Base-by-base conservation (phyloP, 495 filamentous ascomycete species). In the Lophium mytilinum region DNA sequence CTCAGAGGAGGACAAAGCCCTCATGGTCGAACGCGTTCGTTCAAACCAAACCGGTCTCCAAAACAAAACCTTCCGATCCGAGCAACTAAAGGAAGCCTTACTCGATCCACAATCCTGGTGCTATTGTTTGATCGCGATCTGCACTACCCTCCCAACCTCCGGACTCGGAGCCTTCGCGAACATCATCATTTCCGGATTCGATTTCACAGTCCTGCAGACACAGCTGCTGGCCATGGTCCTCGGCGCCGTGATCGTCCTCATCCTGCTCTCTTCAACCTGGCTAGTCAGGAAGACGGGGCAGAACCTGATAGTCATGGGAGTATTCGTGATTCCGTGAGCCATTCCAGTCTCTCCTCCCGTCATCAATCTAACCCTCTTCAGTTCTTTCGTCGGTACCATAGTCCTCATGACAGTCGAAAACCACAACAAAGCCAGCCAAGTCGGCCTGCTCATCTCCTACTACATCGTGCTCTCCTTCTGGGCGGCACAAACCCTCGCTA, bases 221-320 rank as follows among this genome's bases (percentile, higher is more conserved):
- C n/a, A n/a, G n/a, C n/a, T n/a, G n/a, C n/a, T n/a, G n/a, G 79
- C 83, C 14, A 89, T 89, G 82, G 83, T 88, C 5, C 71, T 88
- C 1, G 84, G 85, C 5, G 80, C 78, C 37, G 86, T 85, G 56
- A 87, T 88, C 58, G 83, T 86, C 54, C 77, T 84, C 35, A 80
- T 87, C 12, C 68, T 89, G 30, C 65, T 88, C 37, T 73, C 72
- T 3, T 84, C 81, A 0, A 76, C 81, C 1, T 87, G 76, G 76
- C 64, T 88, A 1, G 84, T 85, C 3, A 84, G 82, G 65, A 80
- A 73, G 64, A 82, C 74, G 3, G 66, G 71, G 3, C 84, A 88
- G 67, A 89, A 86, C 60, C 57, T 83, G 11, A 55, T 86, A 21
- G 72, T 82, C 39, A 87, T 87, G 83, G 59, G 80, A 18, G 73